phyloP scores from a whole-genome alignment of 2,329 filamentous ascomycete genomes.

The Aspergillus neotritici region DNA sequence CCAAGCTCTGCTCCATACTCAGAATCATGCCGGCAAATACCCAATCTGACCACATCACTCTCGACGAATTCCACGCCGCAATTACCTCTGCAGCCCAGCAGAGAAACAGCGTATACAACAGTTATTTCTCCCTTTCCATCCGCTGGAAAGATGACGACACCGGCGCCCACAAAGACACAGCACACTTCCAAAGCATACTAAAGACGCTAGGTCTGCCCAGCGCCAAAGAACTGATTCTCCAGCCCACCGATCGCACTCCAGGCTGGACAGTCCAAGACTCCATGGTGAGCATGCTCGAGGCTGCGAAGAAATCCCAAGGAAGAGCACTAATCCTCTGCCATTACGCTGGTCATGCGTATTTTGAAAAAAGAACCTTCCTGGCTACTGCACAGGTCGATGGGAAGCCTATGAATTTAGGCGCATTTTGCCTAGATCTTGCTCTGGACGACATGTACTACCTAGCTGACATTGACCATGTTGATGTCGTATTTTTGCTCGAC shows the following conservation, averaged over 20 bases:
- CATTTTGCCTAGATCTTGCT: too few relatives aligned
- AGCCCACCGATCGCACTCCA: not conserved
- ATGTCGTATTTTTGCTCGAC: conserved; percentile 8
- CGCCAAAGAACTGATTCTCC: not conserved
- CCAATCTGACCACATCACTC: too few relatives aligned
- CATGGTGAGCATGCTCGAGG: not conserved
- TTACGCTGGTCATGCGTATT: conserved; percentile 2
- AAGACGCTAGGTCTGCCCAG: conserved; percentile 1
- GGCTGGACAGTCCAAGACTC: conserved; percentile 3
- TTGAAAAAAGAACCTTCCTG: not conserved
- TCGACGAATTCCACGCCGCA: too few relatives aligned
- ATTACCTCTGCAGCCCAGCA: too few relatives aligned
- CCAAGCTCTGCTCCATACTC: too few relatives aligned
- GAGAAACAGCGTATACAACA: too few relatives aligned
- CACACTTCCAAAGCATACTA: conserved; percentile 5
- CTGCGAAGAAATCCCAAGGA: not conserved
- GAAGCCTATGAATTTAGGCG: too few relatives aligned
- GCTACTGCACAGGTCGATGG: not conserved
- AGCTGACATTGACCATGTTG: conserved; percentile 4
- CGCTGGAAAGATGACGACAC: conserved; percentile 8
- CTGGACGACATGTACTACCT: not conserved
- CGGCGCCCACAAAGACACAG: not conserved
- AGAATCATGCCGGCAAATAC: too few relatives aligned
- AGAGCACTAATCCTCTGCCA: conserved; percentile 3
- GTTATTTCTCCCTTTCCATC: not conserved